phyloP scores from a whole-genome alignment of 805 yeast genomes.

The Cyberlindnera petersonii region DNA sequence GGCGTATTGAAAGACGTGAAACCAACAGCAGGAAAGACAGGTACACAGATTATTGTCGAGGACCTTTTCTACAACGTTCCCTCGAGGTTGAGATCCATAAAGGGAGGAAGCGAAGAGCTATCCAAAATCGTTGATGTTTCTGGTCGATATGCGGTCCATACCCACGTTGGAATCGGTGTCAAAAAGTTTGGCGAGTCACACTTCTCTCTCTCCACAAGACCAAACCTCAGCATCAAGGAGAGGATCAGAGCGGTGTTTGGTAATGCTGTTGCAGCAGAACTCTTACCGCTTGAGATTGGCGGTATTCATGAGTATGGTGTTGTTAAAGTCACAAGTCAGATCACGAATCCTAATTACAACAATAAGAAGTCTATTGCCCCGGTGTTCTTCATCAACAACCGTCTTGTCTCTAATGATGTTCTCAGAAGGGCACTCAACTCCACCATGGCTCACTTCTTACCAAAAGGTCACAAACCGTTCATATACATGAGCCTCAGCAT shows the following conservation, averaged over 20 bases:
- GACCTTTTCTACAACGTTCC: conserved; percentile 89
- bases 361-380: conserved; percentile 65
- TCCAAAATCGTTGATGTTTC: conserved; percentile 74
- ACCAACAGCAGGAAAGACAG: conserved; percentile 82
- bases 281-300: conserved; percentile 45
- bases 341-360: conserved; percentile 68
- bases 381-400: conserved; percentile 77
- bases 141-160: conserved; percentile 77
- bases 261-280: conserved; percentile 57
- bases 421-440: conserved; percentile 61
- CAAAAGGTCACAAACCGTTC: conserved; percentile 76
- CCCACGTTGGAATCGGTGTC: conserved; percentile 68
- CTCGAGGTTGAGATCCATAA: conserved; percentile 64
- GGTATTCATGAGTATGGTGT: conserved; percentile 45
- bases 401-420: conserved; percentile 82
- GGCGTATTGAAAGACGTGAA: conserved; percentile 53
- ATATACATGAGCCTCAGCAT: conserved; percentile 69
- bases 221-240: conserved; percentile 49
- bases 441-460: conserved; percentile 47
- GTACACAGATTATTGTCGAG: conserved; percentile 82
- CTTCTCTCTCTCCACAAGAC: conserved; percentile 58
- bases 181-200: conserved; percentile 76
- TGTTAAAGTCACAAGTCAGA: conserved; percentile 47
- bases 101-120: conserved; percentile 69
- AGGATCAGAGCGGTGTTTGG: conserved; percentile 76